Percentiles rank a stretch among this genome's conserved stretches.
These are phyloP conservation scores for Alternaria conjuncta DNA, from an alignment of 2,329 filamentous ascomycete genomes.

Conservation along the genomic window DNA sequence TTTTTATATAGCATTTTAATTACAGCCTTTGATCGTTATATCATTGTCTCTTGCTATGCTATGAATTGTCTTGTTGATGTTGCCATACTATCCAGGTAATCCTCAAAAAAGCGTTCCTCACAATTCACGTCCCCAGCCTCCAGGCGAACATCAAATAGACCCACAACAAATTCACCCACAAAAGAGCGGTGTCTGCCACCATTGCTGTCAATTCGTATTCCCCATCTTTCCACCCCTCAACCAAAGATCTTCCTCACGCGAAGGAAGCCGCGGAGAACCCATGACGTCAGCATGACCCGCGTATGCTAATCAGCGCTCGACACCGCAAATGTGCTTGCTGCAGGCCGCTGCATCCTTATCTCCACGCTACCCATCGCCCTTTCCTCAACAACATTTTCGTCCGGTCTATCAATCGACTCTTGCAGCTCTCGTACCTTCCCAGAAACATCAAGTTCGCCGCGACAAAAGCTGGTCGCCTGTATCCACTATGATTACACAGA, in stretches of 20 bases:
- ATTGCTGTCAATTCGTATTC: neutral
- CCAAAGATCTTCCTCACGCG: neutral
- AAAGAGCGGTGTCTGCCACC: neutral
- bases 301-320: neutral
- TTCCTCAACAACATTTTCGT: neutral
- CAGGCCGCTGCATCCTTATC: neutral
- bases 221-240: neutral
- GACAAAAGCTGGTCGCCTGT: neutral
- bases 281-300: neutral
- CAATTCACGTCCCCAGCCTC: too few relatives aligned
- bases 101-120: too few relatives aligned
- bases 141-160: neutral
- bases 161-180: neutral
- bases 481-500: neutral
- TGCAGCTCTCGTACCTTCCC: neutral
- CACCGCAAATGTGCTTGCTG: neutral
- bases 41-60: neutral
- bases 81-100: too few relatives aligned
- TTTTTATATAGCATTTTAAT: neutral
- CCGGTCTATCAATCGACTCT: neutral
- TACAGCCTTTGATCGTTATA: neutral
- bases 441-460: neutral
- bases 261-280: neutral
- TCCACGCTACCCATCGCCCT: neutral
- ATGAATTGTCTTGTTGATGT: neutral